Evolutionary conservation across 2,329 filamentous ascomycete species (phyloP), one percentile per base, ranked within the genome.

Genomic region (Helotiales sp.): DNA sequence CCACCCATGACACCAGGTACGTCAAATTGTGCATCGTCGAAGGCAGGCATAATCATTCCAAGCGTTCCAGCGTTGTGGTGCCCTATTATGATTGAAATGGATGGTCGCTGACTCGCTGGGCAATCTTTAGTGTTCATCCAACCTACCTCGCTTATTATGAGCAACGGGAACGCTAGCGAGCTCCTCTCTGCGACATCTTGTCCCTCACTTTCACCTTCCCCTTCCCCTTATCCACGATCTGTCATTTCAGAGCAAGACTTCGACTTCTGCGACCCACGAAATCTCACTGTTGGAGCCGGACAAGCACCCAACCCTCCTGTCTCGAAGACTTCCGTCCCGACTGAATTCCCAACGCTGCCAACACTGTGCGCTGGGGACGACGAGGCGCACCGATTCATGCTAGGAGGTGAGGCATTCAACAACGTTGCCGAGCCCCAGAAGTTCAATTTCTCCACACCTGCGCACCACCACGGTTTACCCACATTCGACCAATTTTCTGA

Each of bases 1-100:
- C 92, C 93, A 52, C 91, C 91, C 24, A 85, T 96, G 83, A 96
- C 91, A 69, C 92, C 93, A 83, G 86, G 91, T 96, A 87, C 79
- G 91, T 84, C 19, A n/a, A 47, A 15, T 47, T 19, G 44, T 47
- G 44, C n/a, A 42, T 53, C 24, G 36, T 9, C 33, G 31, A 17
- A n/a, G 44, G 6, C 36, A 6, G 50, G 22, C 30, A 6, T 17
- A 13, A 42, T 42, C 10, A 24, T n/a, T 24, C 48, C 48, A 22
- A 51, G 19, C 15, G 15, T 38, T 25, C 40, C 40, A 27, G 22
- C 4, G 27, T 47, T 49, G 22, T 15, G 40, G 40, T 25, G 15
- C 40, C 19, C 40, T 44, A 44, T 25, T 6, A 44, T 53, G 49
- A 38, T 56, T 59, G 46, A 48, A 7, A 19, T 53, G 50, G 29